These are phyloP conservation scores for Trichoderma simmonsii DNA, from an alignment of 2,329 filamentous ascomycete species.

Conservation along the genomic window DNA sequence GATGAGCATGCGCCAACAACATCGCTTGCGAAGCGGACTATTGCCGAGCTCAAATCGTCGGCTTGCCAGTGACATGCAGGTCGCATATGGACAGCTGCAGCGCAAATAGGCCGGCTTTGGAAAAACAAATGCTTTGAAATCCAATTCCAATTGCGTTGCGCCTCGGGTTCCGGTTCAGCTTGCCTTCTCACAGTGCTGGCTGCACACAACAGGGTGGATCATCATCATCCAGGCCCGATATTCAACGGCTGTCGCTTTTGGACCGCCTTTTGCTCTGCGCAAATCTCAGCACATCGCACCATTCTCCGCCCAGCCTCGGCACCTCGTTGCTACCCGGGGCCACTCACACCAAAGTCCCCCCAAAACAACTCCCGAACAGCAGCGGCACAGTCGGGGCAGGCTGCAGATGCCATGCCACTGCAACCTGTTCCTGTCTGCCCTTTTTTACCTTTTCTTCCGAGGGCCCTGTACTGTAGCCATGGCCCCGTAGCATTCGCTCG, in stretches of 20 bases:
- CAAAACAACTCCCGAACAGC: background rate
- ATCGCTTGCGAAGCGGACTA: background rate
- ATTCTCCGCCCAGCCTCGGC: slow-evolving; percentile 1
- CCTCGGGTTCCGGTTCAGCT: background rate
- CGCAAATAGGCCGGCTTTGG: background rate
- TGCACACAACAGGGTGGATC: background rate
- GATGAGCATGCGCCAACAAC: background rate
- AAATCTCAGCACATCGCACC: slow-evolving; percentile 7
- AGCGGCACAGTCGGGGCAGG: background rate
- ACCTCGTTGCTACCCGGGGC: background rate
- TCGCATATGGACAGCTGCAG: background rate
- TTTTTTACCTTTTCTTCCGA: background rate
- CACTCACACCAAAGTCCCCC: background rate
- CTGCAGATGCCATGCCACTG: background rate
- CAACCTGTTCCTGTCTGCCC: background rate
- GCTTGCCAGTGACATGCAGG: background rate
- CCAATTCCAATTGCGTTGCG: background rate
- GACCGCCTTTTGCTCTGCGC: background rate
- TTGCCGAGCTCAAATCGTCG: background rate
- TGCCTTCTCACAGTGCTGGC: background rate
- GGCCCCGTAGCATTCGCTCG: background rate
- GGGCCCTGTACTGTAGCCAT: background rate
- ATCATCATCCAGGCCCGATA: background rate
- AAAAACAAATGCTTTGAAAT: background rate
- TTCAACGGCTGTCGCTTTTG: background rate